A percentile compares a stretch with the other conserved stretches of the same genome.
Evolutionary conservation across 768 basidiomycete genomes (phyloP).

Genomic region (Dentipellis fragilis): DNA sequence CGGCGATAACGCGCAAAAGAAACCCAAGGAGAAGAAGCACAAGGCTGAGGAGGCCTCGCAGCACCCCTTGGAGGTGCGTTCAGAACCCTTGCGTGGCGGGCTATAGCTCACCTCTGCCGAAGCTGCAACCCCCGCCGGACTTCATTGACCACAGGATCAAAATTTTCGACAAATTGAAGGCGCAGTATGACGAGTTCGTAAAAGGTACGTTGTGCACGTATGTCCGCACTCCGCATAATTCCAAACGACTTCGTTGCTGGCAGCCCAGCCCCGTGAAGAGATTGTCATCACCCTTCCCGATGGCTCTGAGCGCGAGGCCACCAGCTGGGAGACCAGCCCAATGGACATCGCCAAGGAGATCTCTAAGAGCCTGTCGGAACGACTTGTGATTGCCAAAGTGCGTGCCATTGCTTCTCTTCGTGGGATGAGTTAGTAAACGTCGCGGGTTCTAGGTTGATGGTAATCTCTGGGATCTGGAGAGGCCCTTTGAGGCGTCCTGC

Average conservation of each 20-base stretch:
- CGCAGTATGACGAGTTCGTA: slow-evolving; percentile 71
- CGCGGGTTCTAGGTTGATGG: slow-evolving; percentile 55
- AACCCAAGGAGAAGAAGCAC: slow-evolving; percentile 36
- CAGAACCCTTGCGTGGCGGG: not conserved
- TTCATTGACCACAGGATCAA: slow-evolving; percentile 87
- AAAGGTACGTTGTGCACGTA: slow-evolving; percentile 43
- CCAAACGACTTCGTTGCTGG: not conserved
- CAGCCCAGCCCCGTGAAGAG: slow-evolving; percentile 73
- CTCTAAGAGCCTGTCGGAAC: slow-evolving; percentile 79
- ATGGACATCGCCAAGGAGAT: slow-evolving; percentile 85
- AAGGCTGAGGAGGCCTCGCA: slow-evolving; percentile 28
- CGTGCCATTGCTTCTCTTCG: slow-evolving; percentile 9
- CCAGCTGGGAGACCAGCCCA: slow-evolving; percentile 91
- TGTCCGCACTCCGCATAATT: too few species aligned
- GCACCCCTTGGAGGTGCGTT: slow-evolving; percentile 55
- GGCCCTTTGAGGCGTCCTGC: slow-evolving; percentile 82
- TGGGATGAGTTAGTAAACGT: not conserved
- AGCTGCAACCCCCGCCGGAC: slow-evolving; percentile 76
- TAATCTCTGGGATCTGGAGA: slow-evolving; percentile 87
- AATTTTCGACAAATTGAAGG: slow-evolving; percentile 82
- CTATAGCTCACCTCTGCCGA: slow-evolving; percentile 7
- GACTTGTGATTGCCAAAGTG: slow-evolving; percentile 89
- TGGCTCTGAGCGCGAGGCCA: slow-evolving; percentile 75
- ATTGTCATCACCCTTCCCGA: slow-evolving; percentile 82
- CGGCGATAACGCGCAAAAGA: slow-evolving; percentile 18